These are phyloP conservation scores for Cryptococcus sp. DNA, from an alignment of 1,284 basidiomycete genomes.

Conservation along the genomic window DNA sequence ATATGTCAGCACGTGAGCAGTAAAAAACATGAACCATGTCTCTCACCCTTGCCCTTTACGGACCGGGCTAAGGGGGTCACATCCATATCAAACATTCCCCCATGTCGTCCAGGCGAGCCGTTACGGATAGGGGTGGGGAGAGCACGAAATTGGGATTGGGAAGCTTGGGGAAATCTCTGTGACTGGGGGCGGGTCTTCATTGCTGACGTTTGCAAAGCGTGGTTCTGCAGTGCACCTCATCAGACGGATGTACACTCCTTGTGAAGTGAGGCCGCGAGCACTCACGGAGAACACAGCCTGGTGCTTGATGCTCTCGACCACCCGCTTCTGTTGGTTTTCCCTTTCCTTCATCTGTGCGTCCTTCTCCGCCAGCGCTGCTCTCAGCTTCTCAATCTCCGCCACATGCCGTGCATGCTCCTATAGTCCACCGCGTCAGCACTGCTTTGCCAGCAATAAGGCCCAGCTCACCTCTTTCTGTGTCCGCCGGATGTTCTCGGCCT, in stretches of 20 bases:
- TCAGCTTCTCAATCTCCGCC: conserved; percentile 19
- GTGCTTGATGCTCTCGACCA: conserved; percentile 39
- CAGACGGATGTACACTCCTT: not conserved
- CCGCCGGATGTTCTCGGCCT: conserved; percentile 31
- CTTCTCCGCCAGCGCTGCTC: conserved; percentile 28
- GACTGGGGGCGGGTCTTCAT: conserved; percentile 19
- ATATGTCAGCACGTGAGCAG: not conserved
- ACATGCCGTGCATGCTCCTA: conserved; percentile 19
- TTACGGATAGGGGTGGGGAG: conserved; percentile 17
- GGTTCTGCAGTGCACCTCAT: conserved; percentile 16
- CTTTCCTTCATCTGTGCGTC: conserved; percentile 28
- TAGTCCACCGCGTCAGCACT: not conserved
- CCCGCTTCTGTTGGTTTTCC: conserved; percentile 29
- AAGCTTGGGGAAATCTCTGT: conserved; percentile 6
- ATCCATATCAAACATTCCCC: conserved; percentile 6
- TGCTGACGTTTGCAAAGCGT: conserved; percentile 25
- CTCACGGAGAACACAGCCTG: conserved; percentile 45
- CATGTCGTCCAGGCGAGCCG: conserved; percentile 24
- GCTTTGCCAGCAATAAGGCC: not conserved
- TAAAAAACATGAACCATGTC: not conserved
- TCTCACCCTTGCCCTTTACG: conserved; percentile 32
- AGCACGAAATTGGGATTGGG: conserved; percentile 6
- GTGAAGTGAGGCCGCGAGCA: not conserved
- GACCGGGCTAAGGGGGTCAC: conserved; percentile 20
- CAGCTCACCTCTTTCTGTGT: conserved; percentile 30